A percentile compares a stretch with the other conserved stretches of the same genome.
Evolutionary conservation across 2,329 filamentous ascomycete genomes (phyloP).

Genomic region (Clarireedia paspali): DNA sequence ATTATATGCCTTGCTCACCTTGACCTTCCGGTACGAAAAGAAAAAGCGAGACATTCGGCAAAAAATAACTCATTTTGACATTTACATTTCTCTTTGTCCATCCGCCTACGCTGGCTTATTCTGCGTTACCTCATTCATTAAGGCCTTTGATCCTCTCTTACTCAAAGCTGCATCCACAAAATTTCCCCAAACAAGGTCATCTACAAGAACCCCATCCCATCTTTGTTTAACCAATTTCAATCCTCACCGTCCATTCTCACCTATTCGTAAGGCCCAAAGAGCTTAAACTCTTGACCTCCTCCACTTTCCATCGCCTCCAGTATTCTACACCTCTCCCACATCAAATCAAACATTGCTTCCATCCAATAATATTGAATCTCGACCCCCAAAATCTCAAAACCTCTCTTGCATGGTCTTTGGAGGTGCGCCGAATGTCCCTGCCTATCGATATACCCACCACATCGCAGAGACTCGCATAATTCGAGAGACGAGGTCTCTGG

Average conservation of each 20-base stretch:
- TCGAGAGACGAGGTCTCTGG: background rate
- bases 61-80: too few relatives aligned
- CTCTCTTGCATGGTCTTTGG: background rate
- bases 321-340: background rate
- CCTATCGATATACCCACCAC: background rate
- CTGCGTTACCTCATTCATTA: too few relatives aligned
- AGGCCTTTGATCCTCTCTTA: too few relatives aligned
- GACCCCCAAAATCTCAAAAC: background rate
- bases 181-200: background rate
- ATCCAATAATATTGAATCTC: background rate
- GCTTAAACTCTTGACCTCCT: background rate
- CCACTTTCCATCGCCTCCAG: background rate
- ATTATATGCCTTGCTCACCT: too few relatives aligned
- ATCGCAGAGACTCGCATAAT: background rate
- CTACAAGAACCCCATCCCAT: background rate
- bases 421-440: constrained; percentile 5
- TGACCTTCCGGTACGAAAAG: too few relatives aligned
- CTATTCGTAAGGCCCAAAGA: background rate
- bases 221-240: background rate
- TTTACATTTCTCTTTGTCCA: too few relatives aligned
- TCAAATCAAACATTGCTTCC: background rate
- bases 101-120: too few relatives aligned
- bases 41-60: too few relatives aligned
- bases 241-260: background rate
- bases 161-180: too few relatives aligned